phyloP scores from a whole-genome alignment of 1,284 basidiomycete species.

The Dichomitus squalens region DNA sequence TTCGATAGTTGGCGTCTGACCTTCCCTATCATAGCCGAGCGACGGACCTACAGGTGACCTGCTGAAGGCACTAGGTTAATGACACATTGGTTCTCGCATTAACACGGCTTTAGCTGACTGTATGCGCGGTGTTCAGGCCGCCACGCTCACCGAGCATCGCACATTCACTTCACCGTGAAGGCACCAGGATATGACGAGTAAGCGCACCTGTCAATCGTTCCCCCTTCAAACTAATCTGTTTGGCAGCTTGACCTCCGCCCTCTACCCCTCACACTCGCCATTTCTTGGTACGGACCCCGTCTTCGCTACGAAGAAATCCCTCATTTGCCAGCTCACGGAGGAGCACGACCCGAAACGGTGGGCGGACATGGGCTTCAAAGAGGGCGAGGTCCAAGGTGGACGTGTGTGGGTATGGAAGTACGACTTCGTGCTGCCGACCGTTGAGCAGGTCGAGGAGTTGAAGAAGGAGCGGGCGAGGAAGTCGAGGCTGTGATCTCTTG shows the following conservation, averaged over 20 bases:
- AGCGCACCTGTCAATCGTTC: background rate
- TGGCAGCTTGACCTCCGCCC: conserved; percentile 38
- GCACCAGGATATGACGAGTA: conserved; percentile 42
- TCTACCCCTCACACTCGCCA: conserved; percentile 43
- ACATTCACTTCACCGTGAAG: conserved; percentile 41
- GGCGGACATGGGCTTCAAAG: conserved; percentile 36
- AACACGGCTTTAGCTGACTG: background rate
- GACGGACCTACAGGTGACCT: conserved; percentile 42
- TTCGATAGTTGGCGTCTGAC: background rate
- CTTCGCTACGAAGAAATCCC: conserved; percentile 43
- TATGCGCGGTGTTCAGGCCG: conserved; percentile 26
- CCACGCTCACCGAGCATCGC: conserved; percentile 43
- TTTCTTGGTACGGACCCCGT: conserved; percentile 46
- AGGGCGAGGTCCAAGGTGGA: conserved; percentile 33
- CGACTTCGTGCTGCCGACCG: conserved; percentile 38
- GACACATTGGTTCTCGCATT: background rate
- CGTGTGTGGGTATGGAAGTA: conserved; percentile 41
- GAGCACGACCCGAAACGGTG: conserved; percentile 35
- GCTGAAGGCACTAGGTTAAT: conserved; percentile 34
- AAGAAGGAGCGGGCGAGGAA: conserved; percentile 23
- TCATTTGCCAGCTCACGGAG: conserved; percentile 38
- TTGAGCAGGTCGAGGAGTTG: conserved; percentile 36
- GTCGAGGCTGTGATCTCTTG: conserved; percentile 13
- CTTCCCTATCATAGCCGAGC: conserved; percentile 29
- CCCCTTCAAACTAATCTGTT: background rate